phyloP scores from a whole-genome alignment of 2,329 filamentous ascomycete species.

The Cladosporium sp. region DNA sequence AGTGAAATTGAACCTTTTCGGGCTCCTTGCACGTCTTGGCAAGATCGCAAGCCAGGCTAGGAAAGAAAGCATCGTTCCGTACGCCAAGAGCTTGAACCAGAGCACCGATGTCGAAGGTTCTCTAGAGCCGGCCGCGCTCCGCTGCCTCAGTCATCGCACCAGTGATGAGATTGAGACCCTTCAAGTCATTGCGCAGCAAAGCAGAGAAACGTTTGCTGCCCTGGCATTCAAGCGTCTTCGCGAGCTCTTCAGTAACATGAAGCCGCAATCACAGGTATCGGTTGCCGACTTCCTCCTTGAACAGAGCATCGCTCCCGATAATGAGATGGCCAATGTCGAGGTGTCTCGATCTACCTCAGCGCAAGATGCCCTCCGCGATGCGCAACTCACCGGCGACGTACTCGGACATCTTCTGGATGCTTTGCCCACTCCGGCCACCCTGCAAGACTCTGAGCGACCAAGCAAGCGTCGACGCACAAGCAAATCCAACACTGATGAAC shows the following conservation, averaged over 20 bases:
- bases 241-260: conserved; percentile 67
- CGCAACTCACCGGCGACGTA: conserved; percentile 67
- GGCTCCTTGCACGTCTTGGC: conserved; percentile 62
- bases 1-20: conserved; percentile 67
- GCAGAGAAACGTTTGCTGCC: conserved; percentile 48
- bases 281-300: conserved; percentile 59
- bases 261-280: conserved; percentile 53
- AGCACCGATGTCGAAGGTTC: neutral
- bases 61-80: conserved; percentile 42
- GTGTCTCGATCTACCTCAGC: conserved; percentile 48
- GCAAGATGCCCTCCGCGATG: conserved; percentile 63
- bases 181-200: conserved; percentile 39
- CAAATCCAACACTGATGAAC: conserved; percentile 48
- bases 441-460: conserved; percentile 64
- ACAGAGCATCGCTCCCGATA: conserved; percentile 33
- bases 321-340: conserved; percentile 14
- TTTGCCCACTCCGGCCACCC: conserved; percentile 65
- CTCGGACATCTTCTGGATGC: conserved; percentile 67
- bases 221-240: conserved; percentile 64
- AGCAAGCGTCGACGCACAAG: conserved; percentile 77
- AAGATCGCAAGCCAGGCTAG: conserved; percentile 68
- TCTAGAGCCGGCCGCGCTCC: conserved; percentile 48
- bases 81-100: neutral
- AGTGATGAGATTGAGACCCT: conserved; percentile 52
- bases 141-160: conserved; percentile 50